phyloP scores from a whole-genome alignment of 1,284 basidiomycete species.

The Uromyces viciae-fabae region DNA sequence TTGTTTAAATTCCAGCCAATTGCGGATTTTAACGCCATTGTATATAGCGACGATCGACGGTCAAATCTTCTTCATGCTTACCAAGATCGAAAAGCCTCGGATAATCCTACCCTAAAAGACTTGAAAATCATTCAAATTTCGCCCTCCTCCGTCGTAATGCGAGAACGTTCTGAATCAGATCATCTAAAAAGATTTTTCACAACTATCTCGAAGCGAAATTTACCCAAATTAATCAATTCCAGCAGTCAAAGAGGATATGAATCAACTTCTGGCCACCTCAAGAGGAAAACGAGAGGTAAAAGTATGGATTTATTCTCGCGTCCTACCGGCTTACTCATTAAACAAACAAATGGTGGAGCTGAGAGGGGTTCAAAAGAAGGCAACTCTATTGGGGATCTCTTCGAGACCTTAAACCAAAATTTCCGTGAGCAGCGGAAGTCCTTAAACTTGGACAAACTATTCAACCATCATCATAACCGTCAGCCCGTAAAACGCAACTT shows the following conservation, averaged over 20 bases:
- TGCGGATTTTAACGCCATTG: background rate
- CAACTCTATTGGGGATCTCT: background rate
- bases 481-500: background rate
- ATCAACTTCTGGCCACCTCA: background rate
- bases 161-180: background rate
- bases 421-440: background rate
- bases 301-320: background rate
- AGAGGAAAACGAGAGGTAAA: background rate
- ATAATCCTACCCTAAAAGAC: background rate
- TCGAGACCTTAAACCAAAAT: background rate
- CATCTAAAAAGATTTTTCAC: background rate
- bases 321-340: background rate
- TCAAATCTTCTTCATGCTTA: background rate
- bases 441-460: background rate
- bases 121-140: background rate
- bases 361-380: background rate
- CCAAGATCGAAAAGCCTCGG: background rate
- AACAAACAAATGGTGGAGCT: too few species aligned
- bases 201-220: background rate
- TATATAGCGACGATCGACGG: background rate
- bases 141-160: background rate
- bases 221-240: background rate
- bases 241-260: background rate
- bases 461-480: background rate
- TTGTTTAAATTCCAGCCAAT: background rate